Percentiles rank a stretch among this genome's conserved stretches.
These are phyloP conservation scores for Monosporascus sp. DNA, from an alignment of 2,329 filamentous ascomycete genomes.

Conservation along the genomic window DNA sequence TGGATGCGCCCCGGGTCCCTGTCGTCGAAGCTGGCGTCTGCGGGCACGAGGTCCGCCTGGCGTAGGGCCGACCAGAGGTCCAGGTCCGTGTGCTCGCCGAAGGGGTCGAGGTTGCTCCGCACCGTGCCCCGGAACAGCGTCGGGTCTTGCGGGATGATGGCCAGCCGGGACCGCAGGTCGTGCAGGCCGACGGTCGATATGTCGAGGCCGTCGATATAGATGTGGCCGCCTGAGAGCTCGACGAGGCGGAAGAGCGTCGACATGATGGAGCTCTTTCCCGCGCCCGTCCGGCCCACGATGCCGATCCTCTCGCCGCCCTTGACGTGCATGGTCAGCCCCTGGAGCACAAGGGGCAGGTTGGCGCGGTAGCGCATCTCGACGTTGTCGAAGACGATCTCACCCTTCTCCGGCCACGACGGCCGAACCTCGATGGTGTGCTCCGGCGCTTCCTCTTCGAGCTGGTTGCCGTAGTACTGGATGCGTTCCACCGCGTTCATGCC, in stretches of 20 bases:
- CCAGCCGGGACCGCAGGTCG: constrained; percentile 68
- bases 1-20: constrained; percentile 57
- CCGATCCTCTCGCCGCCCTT: constrained; percentile 72
- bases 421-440: constrained; percentile 69
- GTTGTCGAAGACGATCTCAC: constrained; percentile 70
- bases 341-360: constrained; percentile 66
- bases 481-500: constrained; percentile 97
- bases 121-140: constrained; percentile 79
- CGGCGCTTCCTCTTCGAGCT: constrained; percentile 85
- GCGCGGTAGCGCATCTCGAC: constrained; percentile 75
- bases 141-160: constrained; percentile 81
- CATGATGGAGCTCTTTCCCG: constrained; percentile 82
- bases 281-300: constrained; percentile 75
- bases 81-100: constrained; percentile 70
- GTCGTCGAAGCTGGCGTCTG: constrained; percentile 40
- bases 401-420: constrained; percentile 76
- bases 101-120: constrained; percentile 74
- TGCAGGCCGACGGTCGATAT: constrained; percentile 70
- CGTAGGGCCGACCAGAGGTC: constrained; percentile 73
- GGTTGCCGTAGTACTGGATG: constrained; percentile 79
- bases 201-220: constrained; percentile 60
- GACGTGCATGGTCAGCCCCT: constrained; percentile 66
- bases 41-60: constrained; percentile 65
- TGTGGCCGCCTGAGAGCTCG: constrained; percentile 56
- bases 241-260: constrained; percentile 73